phyloP scores from a whole-genome alignment of 225 moss, liverwort and hornwort genomes.

The Takakia lepidozioides region DNA sequence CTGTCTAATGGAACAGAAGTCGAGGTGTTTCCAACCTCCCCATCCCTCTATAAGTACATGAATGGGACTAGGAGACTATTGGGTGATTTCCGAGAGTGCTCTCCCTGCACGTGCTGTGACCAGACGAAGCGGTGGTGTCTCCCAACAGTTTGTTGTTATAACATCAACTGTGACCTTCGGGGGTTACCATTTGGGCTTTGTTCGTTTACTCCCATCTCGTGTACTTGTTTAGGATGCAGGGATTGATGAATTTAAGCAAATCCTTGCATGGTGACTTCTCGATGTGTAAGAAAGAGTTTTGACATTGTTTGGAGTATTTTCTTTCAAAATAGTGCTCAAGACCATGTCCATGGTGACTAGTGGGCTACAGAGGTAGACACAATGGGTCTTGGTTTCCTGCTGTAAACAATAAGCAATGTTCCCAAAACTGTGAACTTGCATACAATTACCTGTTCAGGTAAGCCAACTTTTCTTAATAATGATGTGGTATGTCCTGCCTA shows the following conservation, averaged over 20 bases:
- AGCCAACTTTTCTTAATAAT: too few species aligned
- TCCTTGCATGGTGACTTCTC: background rate
- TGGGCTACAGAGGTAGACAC: background rate
- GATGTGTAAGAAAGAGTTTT: too few species aligned
- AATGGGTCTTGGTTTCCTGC: background rate
- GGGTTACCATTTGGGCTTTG: conserved; percentile 50
- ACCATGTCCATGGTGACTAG: background rate
- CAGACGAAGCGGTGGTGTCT: conserved; percentile 46
- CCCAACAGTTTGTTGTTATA: conserved; percentile 51
- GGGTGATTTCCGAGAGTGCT: conserved; percentile 40
- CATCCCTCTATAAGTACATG: conserved; percentile 10
- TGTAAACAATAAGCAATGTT: conserved; percentile 25
- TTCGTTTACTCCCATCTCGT: conserved; percentile 51
- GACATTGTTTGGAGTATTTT: too few species aligned
- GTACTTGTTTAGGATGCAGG: conserved; percentile 45
- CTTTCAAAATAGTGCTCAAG: background rate
- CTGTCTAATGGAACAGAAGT: conserved; percentile 32
- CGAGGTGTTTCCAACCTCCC: conserved; percentile 12
- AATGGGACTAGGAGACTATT: conserved; percentile 17
- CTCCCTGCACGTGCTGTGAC: conserved; percentile 58
- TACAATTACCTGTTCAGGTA: too few species aligned
- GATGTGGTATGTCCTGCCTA: too few species aligned
- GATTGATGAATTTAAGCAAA: conserved; percentile 9
- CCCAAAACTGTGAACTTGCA: conserved; percentile 36
- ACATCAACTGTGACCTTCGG: conserved; percentile 33